Conservation (phyloP, 2,329 filamentous ascomycete species). For the Curvularia sp. region DNA sequence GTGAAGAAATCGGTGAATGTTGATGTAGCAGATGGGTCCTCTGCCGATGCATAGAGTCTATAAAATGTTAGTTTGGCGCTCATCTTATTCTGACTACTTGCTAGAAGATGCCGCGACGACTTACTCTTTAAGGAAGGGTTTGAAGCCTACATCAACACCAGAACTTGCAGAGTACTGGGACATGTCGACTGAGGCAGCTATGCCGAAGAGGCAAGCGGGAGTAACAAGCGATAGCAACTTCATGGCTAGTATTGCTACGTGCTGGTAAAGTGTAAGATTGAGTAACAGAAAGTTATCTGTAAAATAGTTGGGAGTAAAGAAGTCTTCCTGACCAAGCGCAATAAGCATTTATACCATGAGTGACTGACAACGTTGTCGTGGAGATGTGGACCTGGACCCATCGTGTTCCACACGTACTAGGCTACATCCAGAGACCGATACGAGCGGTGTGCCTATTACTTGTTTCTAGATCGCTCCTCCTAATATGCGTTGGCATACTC, state of each 20-base stretch:
- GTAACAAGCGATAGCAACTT: constrained; percentile 3
- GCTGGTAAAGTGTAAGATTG: not conserved
- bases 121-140: constrained; percentile 8
- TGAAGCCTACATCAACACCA: constrained; percentile 6
- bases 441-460: not conserved
- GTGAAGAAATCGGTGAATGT: constrained; percentile 15
- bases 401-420: not conserved
- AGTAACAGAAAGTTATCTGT: not conserved
- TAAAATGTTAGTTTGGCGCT: not conserved
- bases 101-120: not conserved
- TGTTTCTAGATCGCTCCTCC: not conserved
- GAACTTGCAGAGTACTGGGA: constrained; percentile 4
- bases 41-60: constrained; percentile 11
- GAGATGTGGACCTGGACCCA: not conserved
- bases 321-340: not conserved
- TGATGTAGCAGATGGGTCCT: constrained; percentile 7
- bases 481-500: not conserved
- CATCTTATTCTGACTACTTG: not conserved
- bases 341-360: not conserved
- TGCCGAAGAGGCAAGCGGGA: constrained; percentile 6
- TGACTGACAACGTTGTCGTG: not conserved
- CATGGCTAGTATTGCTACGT: not conserved
- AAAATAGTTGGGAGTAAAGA: too few relatives aligned
- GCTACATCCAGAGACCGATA: not conserved
- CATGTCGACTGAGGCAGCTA: constrained; percentile 11